These are phyloP conservation scores for Myxozyma mucilagina DNA, from an alignment of 805 yeast species.

Conservation along the genomic window DNA sequence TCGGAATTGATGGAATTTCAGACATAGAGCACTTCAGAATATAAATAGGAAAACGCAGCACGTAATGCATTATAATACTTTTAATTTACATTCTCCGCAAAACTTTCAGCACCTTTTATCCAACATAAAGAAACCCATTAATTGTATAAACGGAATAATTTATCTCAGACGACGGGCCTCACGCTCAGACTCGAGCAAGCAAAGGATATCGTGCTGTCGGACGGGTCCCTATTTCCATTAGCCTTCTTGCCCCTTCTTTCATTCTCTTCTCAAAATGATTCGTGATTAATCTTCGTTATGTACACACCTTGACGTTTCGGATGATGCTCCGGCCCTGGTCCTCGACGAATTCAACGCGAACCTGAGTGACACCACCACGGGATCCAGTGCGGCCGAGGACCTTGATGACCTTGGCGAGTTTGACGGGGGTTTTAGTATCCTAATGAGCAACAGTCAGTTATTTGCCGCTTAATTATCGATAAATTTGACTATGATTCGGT, in stretches of 20 bases:
- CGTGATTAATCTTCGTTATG: too few relatives aligned
- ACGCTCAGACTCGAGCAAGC: conserved; percentile 99
- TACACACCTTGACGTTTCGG: conserved; percentile 72
- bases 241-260: neutral
- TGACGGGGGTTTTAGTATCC: conserved; percentile 70
- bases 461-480: neutral
- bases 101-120: too few relatives aligned
- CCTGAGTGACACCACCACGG: conserved; percentile 96
- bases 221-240: conserved; percentile 74
- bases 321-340: conserved; percentile 93
- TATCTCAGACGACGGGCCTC: conserved; percentile 71
- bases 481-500: too few relatives aligned
- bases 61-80: too few relatives aligned
- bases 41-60: too few relatives aligned
- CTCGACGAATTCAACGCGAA: conserved; percentile 94
- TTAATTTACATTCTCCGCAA: too few relatives aligned
- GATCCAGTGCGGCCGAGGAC: conserved; percentile 99
- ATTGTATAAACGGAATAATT: conserved; percentile 15
- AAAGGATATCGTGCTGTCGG: conserved; percentile 96
- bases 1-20: too few relatives aligned
- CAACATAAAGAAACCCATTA: neutral
- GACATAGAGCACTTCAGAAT: too few relatives aligned
- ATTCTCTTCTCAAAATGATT: neutral
- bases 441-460: conserved; percentile 4
- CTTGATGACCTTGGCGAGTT: conserved; percentile 99